Conservation (phyloP, 192 early-diverging fungal genomes). For the Jimgerdemannia flammicorona region DNA sequence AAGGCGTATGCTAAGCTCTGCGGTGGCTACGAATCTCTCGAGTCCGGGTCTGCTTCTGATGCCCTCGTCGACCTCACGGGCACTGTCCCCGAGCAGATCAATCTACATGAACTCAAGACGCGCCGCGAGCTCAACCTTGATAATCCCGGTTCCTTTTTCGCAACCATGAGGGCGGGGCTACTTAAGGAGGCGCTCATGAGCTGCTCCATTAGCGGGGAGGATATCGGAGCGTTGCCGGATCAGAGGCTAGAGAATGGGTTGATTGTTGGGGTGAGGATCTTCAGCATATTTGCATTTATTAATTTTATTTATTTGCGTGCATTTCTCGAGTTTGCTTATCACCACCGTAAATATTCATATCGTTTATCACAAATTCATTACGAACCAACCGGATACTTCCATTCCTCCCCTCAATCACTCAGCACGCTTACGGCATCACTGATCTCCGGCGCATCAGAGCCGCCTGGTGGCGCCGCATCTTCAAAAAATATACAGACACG, state of each 20-base stretch:
- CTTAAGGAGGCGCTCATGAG: conserved; percentile 29
- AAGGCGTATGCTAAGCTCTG: conserved; percentile 50
- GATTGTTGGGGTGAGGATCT: conserved; percentile 15
- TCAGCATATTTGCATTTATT: neutral
- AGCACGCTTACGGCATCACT: conserved; percentile 38
- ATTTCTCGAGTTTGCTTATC: too few relatives aligned
- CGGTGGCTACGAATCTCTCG: conserved; percentile 34
- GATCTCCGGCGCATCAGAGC: conserved; percentile 21
- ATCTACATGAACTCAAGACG: conserved; percentile 12
- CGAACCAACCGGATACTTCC: too few relatives aligned
- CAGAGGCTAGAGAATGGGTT: conserved; percentile 11
- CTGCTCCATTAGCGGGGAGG: conserved; percentile 26
- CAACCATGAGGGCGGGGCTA: neutral
- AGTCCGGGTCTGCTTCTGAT: conserved; percentile 16
- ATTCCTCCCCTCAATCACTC: neutral
- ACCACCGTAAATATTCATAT: too few relatives aligned
- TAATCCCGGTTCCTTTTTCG: conserved; percentile 16
- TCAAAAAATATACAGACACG: neutral
- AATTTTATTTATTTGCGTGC: neutral
- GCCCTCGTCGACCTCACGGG: conserved; percentile 41
- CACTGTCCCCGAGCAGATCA: conserved; percentile 38
- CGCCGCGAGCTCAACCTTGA: conserved; percentile 27
- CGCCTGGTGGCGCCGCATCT: conserved; percentile 23
- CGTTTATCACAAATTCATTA: too few relatives aligned
- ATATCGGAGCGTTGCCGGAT: conserved; percentile 12